Conservation (phyloP, 768 basidiomycete genomes). For the Leccinum ochraceum region DNA sequence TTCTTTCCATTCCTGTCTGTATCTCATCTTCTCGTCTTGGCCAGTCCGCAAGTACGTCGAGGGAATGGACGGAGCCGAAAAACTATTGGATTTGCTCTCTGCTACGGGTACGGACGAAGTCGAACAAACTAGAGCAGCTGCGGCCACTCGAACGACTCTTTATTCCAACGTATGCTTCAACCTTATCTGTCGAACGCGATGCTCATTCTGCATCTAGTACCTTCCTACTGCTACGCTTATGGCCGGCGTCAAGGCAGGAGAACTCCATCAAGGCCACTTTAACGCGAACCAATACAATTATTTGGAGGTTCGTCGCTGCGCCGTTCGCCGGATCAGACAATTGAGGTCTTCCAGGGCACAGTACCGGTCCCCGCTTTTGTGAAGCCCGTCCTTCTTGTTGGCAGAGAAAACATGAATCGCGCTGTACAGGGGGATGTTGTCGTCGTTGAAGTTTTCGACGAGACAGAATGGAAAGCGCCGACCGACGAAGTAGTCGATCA, state of each 20-base stretch:
- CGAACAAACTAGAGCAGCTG: slow-evolving; percentile 59
- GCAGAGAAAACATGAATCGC: slow-evolving; percentile 93
- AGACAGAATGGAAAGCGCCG: slow-evolving; percentile 90
- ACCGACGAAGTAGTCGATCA: slow-evolving; percentile 93
- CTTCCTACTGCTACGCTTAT: slow-evolving; percentile 66
- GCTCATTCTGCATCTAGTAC: slow-evolving; percentile 54
- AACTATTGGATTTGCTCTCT: slow-evolving; percentile 82
- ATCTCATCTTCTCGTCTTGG: neutral
- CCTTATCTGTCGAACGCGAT: neutral
- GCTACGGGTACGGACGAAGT: slow-evolving; percentile 61
- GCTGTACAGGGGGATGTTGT: slow-evolving; percentile 94
- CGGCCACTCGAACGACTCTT: slow-evolving; percentile 55
- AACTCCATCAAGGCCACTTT: slow-evolving; percentile 91
- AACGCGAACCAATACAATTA: slow-evolving; percentile 96
- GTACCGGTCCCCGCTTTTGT: slow-evolving; percentile 72
- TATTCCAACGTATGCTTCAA: slow-evolving; percentile 69
- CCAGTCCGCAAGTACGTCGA: slow-evolving; percentile 82
- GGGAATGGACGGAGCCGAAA: slow-evolving; percentile 59
- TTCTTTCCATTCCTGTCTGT: neutral
- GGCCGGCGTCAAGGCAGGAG: slow-evolving; percentile 83
- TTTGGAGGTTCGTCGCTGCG: slow-evolving; percentile 62
- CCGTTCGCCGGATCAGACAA: neutral
- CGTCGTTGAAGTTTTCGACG: slow-evolving; percentile 82
- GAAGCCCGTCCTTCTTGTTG: slow-evolving; percentile 82
- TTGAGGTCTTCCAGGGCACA: slow-evolving; percentile 58